These are phyloP conservation scores for Boletus sp. DNA, from an alignment of 1,284 basidiomycete species.

Conservation along the genomic window DNA sequence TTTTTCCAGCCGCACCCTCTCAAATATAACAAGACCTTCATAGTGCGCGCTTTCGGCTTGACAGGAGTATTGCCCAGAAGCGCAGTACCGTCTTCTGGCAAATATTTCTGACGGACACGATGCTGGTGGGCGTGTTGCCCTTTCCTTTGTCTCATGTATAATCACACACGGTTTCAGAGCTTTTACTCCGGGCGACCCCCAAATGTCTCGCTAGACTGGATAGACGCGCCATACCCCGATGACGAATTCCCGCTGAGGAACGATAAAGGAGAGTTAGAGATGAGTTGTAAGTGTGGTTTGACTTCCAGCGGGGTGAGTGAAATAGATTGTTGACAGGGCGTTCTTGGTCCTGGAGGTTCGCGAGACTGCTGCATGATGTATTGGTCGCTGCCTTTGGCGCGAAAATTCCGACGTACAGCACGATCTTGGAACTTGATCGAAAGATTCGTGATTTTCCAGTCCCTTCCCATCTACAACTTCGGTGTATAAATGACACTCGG, in stretches of 20 bases:
- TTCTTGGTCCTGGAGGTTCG: slow-evolving; percentile 54
- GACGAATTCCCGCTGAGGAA: slow-evolving; percentile 40
- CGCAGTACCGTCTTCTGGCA: slow-evolving; percentile 64
- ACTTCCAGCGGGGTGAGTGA: not conserved
- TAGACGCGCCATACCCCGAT: slow-evolving; percentile 53
- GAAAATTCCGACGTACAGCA: slow-evolving; percentile 45
- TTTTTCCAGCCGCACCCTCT: not conserved
- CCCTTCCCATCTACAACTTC: slow-evolving; percentile 44
- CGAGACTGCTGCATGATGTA: slow-evolving; percentile 48
- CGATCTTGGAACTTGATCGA: slow-evolving; percentile 46
- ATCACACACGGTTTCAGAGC: slow-evolving; percentile 41
- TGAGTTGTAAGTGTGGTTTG: slow-evolving; percentile 44
- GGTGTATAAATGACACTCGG: slow-evolving; percentile 24
- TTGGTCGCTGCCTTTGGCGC: slow-evolving; percentile 53
- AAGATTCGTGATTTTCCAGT: slow-evolving; percentile 53
- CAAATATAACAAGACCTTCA: slow-evolving; percentile 49
- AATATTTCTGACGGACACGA: slow-evolving; percentile 54
- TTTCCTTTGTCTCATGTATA: not conserved
- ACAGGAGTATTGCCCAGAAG: slow-evolving; percentile 40
- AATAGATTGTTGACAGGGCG: slow-evolving; percentile 39
- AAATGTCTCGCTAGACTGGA: slow-evolving; percentile 48
- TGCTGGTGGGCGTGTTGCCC: slow-evolving; percentile 41
- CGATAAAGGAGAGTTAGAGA: slow-evolving; percentile 39
- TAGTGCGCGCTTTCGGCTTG: slow-evolving; percentile 54
- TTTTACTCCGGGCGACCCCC: slow-evolving; percentile 61